Conservation (phyloP, 208 protist genomes). For the Trypanosoma theileri region DNA sequence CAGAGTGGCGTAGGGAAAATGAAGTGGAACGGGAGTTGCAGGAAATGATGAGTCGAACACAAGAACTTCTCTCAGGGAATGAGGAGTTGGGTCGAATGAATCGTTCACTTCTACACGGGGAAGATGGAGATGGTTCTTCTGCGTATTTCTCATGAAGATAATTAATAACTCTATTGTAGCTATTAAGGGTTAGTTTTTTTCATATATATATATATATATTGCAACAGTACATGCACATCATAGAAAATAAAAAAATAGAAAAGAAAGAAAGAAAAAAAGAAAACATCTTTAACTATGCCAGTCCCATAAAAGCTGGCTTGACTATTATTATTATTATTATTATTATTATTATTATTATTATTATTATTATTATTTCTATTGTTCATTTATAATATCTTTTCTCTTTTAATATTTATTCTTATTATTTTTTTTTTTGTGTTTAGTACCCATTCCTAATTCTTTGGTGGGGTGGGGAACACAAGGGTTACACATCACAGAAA, state of each 20-base stretch:
- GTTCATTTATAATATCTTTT: too few species aligned
- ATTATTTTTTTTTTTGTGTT: neutral
- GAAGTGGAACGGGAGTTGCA: slow-evolving; percentile 19
- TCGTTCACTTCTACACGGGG: slow-evolving; percentile 32
- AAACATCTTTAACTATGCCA: too few species aligned
- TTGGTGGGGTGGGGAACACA: too few species aligned
- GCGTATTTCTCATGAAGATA: slow-evolving; percentile 7
- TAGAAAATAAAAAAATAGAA: too few species aligned
- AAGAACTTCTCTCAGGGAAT: slow-evolving; percentile 38
- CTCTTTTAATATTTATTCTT: neutral
- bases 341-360: too few species aligned
- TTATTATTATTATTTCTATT: slow-evolving; percentile 1
- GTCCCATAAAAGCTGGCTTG: too few species aligned
- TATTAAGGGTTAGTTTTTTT: neutral
- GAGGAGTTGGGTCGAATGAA: slow-evolving; percentile 40
- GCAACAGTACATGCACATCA: too few species aligned
- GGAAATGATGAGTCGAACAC: slow-evolving; percentile 16
- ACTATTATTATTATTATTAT: too few species aligned
- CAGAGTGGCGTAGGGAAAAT: slow-evolving; percentile 15
- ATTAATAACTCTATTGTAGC: neutral
- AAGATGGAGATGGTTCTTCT: neutral
- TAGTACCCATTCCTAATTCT: too few species aligned
- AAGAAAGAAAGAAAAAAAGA: too few species aligned
- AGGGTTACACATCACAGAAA: too few species aligned
- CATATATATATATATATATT: neutral